Evolutionary conservation across 2,329 filamentous ascomycete species (phyloP).

Genomic region (Aspergillus eucalypticola): DNA sequence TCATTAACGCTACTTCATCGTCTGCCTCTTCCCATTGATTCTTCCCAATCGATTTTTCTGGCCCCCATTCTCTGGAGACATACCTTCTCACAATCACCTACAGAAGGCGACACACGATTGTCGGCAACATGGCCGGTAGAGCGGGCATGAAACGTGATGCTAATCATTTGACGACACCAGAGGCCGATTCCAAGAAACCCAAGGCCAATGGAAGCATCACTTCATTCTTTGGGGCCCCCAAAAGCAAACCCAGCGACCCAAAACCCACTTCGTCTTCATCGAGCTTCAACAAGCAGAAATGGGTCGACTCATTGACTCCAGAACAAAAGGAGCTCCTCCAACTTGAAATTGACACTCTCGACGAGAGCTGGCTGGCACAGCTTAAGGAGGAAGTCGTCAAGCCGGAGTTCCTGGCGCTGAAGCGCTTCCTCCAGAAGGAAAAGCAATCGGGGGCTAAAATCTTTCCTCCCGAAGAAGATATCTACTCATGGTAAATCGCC

Average conservation of each 20-base stretch:
- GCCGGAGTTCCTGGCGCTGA: slow-evolving; percentile 81
- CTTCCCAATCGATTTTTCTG: background rate
- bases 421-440: slow-evolving; percentile 82
- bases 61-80: background rate
- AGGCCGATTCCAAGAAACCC: slow-evolving; percentile 65
- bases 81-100: background rate
- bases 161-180: slow-evolving; percentile 42
- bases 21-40: background rate
- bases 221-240: slow-evolving; percentile 80
- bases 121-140: slow-evolving; percentile 32
- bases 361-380: slow-evolving; percentile 86
- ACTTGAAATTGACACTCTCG: slow-evolving; percentile 87
- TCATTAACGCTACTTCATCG: background rate
- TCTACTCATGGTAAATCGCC: slow-evolving; percentile 81
- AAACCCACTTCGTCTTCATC: slow-evolving; percentile 26
- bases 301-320: slow-evolving; percentile 73
- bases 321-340: slow-evolving; percentile 82
- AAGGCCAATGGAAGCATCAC: slow-evolving; percentile 78
- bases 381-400: slow-evolving; percentile 82
- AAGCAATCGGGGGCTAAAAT: slow-evolving; percentile 71
- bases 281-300: slow-evolving; percentile 86
- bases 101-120: background rate
- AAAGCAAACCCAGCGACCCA: slow-evolving; percentile 42
- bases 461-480: slow-evolving; percentile 83
- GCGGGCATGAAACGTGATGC: slow-evolving; percentile 66